These are phyloP conservation scores for Talaromyces funiculosus DNA, from an alignment of 2,329 filamentous ascomycete species.

Conservation along the genomic window DNA sequence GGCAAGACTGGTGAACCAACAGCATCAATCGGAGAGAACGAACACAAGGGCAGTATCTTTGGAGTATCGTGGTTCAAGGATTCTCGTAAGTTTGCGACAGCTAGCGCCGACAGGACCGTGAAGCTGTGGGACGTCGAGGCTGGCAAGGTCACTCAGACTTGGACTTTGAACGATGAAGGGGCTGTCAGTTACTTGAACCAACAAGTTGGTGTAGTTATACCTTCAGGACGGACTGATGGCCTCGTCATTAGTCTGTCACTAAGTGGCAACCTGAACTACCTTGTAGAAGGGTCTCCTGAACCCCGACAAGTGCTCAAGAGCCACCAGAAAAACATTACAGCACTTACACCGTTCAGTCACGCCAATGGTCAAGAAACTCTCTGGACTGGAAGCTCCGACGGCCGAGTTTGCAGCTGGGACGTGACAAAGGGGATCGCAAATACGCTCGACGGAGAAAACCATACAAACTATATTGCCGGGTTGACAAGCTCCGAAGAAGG, in stretches of 20 bases:
- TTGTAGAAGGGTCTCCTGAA: conserved; percentile 63
- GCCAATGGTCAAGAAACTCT: conserved; percentile 53
- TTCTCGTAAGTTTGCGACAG: conserved; percentile 79
- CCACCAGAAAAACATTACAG: conserved; percentile 86
- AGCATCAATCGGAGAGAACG: conserved; percentile 61
- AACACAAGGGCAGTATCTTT: conserved; percentile 91
- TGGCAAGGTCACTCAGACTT: conserved; percentile 70
- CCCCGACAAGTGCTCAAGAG: conserved; percentile 72
- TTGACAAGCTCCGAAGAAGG: conserved; percentile 55
- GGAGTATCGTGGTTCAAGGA: conserved; percentile 85
- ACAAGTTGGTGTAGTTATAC: conserved; percentile 92
- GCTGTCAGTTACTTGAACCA: conserved; percentile 70
- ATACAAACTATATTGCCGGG: conserved; percentile 79
- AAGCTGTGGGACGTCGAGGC: conserved; percentile 88
- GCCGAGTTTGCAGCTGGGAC: conserved; percentile 81
- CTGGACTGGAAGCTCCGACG: conserved; percentile 89
- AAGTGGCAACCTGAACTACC: conserved; percentile 83
- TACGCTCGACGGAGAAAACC: conserved; percentile 70
- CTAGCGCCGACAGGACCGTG: conserved; percentile 89
- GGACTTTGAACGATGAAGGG: conserved; percentile 75
- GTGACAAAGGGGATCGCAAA: conserved; percentile 61
- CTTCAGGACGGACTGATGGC: conserved; percentile 72
- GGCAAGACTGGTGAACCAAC: conserved; percentile 88
- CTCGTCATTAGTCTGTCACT: conserved; percentile 86
- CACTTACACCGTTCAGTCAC: conserved; percentile 56